phyloP scores from a whole-genome alignment of 257 asterid genomes.

The Solanum lignicaule region DNA sequence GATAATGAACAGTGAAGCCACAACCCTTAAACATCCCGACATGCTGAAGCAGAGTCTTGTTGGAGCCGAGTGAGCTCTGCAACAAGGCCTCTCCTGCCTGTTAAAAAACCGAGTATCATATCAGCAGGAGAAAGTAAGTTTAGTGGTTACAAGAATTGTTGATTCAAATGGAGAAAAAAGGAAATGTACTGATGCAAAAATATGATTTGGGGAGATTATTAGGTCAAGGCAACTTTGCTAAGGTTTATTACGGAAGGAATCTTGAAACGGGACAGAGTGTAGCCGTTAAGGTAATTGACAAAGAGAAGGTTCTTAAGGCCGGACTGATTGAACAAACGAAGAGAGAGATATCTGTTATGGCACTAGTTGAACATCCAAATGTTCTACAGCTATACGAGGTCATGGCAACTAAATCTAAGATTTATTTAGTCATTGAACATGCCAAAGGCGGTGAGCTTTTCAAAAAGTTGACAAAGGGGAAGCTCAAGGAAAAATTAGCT shows the following conservation, averaged over 20 bases:
- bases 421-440: constrained; percentile 62
- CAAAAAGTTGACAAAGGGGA: constrained; percentile 55
- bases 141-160: not conserved
- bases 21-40: not conserved
- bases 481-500: constrained; percentile 47
- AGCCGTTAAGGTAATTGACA: constrained; percentile 75
- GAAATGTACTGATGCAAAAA: constrained; percentile 55
- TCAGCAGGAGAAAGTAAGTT: not conserved
- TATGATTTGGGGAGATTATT: constrained; percentile 69
- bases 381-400: constrained; percentile 62
- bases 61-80: constrained; percentile 18
- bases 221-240: constrained; percentile 80
- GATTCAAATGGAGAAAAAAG: constrained; percentile 38
- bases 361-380: constrained; percentile 46
- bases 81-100: constrained; percentile 5
- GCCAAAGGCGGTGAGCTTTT: constrained; percentile 89
- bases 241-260: constrained; percentile 65
- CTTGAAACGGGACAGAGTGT: constrained; percentile 55
- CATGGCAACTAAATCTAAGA: constrained; percentile 72
- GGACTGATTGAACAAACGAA: constrained; percentile 67
- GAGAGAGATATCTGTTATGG: constrained; percentile 70
- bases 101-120: not conserved
- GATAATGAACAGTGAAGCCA: constrained; percentile 9
- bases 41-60: constrained; percentile 13
- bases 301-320: constrained; percentile 49